A percentile compares a stretch with the other conserved stretches of the same genome.
These are phyloP conservation scores for Protostelium mycophagum DNA, from an alignment of 78 protist genomes.

Conservation along the genomic window DNA sequence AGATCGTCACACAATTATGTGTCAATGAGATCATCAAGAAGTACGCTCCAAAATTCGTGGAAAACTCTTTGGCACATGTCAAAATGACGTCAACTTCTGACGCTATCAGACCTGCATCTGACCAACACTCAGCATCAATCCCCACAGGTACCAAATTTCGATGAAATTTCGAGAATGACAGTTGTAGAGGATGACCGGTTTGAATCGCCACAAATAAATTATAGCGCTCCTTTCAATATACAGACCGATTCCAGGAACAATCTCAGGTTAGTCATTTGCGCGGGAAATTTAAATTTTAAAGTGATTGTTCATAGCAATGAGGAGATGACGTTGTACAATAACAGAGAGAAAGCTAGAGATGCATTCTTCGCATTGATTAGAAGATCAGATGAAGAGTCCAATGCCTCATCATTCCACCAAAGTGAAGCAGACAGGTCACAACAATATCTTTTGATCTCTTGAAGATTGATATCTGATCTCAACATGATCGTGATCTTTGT, in stretches of 20 bases:
- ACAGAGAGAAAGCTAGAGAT: neutral
- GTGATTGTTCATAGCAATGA: neutral
- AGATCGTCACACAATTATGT: neutral
- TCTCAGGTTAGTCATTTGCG: too few relatives aligned
- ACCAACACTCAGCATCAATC: neutral
- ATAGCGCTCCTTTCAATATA: neutral
- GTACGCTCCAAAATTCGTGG: neutral
- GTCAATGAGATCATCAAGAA: neutral
- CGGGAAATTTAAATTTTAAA: too few relatives aligned
- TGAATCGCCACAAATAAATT: neutral
- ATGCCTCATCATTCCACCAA: neutral
- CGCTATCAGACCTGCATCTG: neutral
- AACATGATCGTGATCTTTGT: too few relatives aligned
- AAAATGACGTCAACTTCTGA: neutral
- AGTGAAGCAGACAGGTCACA: too few relatives aligned
- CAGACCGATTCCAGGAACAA: neutral
- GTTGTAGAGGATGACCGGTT: neutral
- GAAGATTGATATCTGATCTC: too few relatives aligned
- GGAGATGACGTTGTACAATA: neutral
- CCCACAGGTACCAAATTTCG: neutral
- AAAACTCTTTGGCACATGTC: neutral
- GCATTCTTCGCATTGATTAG: neutral
- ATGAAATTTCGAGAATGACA: neutral
- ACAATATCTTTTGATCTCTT: too few relatives aligned
- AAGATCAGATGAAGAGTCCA: neutral